Base-by-base conservation (phyloP, 345 rosid genomes). In the Corymbia maculata region DNA sequence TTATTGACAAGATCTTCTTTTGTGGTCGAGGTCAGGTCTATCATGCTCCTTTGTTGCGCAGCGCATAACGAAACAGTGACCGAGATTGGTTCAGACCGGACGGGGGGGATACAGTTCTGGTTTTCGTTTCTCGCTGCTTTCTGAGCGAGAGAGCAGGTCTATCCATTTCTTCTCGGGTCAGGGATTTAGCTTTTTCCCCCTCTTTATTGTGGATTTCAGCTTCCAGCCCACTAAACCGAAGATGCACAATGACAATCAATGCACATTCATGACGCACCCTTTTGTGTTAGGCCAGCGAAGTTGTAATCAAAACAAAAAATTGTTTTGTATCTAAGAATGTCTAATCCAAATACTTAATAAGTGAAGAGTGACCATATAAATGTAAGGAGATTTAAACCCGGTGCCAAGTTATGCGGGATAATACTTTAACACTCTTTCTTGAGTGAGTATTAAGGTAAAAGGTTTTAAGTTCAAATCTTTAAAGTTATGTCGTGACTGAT, bases 371-470 rank as follows among this genome's bases (percentile, higher is more conserved):
- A 55, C 1, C 24, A 55, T 0, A 55, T 1, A 12, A 55, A 2
- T 22, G 24, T 55, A 55, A 22, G 8, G 22, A 22, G 0, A 1
- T 22, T 55, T 8, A 28, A 55, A 55, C 24, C 0, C 0, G 2
- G 21, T 9, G 4, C 21, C 61, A 55, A 0, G 28, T 55, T 4
- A 55, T 4, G 6, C 9, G 0, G 9, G 2, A 55, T 2, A 55
- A 55, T 55, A 55, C 0, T 22, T 9, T 5, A 22, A 55, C 9
- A 9, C 12, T 1, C 42, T 6, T 5, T 55, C 6, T 55, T 0
- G 3, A 6, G 61, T 55, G 13, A 22, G 24, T 22, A 55, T 55
- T 55, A 55, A 55, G 24, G 13, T 8, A 55, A 55, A 2, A 55
- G 5, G 22, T 55, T 12, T 9, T 12, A 9, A 22, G 1, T 55